phyloP scores from a whole-genome alignment of 2,329 filamentous ascomycete genomes.

The Fusarium newnesense region DNA sequence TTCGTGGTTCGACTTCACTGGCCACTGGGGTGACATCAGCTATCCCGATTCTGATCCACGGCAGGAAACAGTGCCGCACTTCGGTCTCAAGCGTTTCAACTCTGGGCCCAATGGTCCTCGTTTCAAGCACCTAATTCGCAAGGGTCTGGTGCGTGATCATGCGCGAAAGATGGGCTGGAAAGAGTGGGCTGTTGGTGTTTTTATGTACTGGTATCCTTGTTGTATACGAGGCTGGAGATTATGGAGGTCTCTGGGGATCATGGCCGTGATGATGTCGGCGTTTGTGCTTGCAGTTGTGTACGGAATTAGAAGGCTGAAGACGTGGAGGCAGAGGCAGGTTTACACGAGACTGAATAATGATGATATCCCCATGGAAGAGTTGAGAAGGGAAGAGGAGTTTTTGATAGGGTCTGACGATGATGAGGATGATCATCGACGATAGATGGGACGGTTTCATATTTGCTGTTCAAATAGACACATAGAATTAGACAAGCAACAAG shows the following conservation, averaged over 20 bases:
- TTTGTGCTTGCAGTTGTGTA: constrained; percentile 20
- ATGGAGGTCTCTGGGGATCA: constrained; percentile 41
- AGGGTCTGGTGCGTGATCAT: constrained; percentile 46
- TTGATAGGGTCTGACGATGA: constrained; percentile 35
- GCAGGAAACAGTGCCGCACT: constrained; percentile 45
- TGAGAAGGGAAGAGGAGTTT: constrained; percentile 30
- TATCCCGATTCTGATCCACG: constrained; percentile 48
- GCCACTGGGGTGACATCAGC: constrained; percentile 48
- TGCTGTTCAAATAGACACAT: not conserved
- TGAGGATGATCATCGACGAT: not conserved
- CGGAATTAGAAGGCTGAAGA: constrained; percentile 10
- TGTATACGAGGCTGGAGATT: constrained; percentile 48
- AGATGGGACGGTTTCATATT: not conserved
- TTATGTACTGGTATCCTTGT: constrained; percentile 49
- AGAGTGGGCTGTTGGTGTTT: constrained; percentile 43
- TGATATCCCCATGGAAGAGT: constrained; percentile 52
- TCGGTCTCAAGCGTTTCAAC: constrained; percentile 48
- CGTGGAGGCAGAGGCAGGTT: constrained; percentile 5
- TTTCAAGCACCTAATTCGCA: constrained; percentile 48
- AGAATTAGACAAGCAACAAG: not conserved
- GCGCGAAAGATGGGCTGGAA: constrained; percentile 38
- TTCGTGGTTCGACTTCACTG: constrained; percentile 49
- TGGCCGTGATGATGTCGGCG: constrained; percentile 16
- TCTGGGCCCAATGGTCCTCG: constrained; percentile 48
- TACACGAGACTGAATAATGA: constrained; percentile 39